Percentiles rank a stretch among this genome's conserved stretches.
These are phyloP conservation scores for Penicillium waksmanii DNA, from an alignment of 495 filamentous ascomycete species.

Conservation along the genomic window DNA sequence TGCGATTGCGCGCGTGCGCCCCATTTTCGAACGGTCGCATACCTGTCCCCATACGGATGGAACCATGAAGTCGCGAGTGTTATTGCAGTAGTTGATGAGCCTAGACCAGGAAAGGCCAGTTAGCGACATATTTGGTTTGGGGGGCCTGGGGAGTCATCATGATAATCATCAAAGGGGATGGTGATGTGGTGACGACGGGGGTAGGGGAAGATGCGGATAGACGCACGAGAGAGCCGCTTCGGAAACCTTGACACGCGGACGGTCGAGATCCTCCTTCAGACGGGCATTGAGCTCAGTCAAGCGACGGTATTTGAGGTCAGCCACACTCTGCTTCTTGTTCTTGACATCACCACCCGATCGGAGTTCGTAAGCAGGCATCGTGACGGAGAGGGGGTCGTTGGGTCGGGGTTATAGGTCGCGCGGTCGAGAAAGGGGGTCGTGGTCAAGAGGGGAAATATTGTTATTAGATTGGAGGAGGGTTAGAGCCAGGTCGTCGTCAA, in stretches of 20 bases:
- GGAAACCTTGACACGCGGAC: slow-evolving; percentile 92
- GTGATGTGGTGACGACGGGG: slow-evolving; percentile 9
- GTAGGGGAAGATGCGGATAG: slow-evolving; percentile 1
- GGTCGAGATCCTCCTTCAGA: slow-evolving; percentile 90
- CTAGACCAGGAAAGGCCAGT: slow-evolving; percentile 47
- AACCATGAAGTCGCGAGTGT: slow-evolving; percentile 98
- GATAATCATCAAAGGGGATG: slow-evolving; percentile 1
- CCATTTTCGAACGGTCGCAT: slow-evolving; percentile 38
- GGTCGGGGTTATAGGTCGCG: slow-evolving; percentile 7
- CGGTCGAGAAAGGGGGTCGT: slow-evolving; percentile 15
- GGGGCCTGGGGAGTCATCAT: neutral
- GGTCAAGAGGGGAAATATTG: slow-evolving; percentile 10
- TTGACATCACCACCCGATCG: slow-evolving; percentile 69
- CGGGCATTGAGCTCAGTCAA: slow-evolving; percentile 95
- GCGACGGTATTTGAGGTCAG: slow-evolving; percentile 93
- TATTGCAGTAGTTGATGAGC: slow-evolving; percentile 94
- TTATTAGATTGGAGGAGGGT: slow-evolving; percentile 11
- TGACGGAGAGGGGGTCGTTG: slow-evolving; percentile 23
- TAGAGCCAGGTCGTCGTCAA: slow-evolving; percentile 10
- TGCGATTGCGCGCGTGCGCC: slow-evolving; percentile 15
- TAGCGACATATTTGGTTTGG: slow-evolving; percentile 8
- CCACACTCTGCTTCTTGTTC: slow-evolving; percentile 99
- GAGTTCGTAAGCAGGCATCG: slow-evolving; percentile 58
- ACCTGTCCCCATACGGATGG: slow-evolving; percentile 94
- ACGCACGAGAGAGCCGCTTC: slow-evolving; percentile 91